Conservation (phyloP, 1,284 basidiomycete genomes). For the Pterulicium gracile region DNA sequence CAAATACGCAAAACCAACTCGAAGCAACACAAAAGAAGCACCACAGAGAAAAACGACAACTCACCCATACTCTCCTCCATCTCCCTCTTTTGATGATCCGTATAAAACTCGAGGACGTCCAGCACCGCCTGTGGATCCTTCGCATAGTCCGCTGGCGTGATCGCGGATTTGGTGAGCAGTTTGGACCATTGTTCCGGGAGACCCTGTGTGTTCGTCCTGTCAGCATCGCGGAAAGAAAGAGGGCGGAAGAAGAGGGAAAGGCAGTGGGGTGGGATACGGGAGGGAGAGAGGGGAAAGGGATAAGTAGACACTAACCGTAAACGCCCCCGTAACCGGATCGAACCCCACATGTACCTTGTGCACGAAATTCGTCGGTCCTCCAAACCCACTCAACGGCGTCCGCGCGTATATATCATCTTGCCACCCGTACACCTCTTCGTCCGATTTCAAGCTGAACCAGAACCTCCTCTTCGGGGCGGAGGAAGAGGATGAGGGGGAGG, state of each 20-base stretch:
- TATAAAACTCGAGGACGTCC: conserved; percentile 97
- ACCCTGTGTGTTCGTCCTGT: conserved; percentile 66
- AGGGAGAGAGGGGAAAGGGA: neutral
- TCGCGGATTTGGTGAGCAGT: conserved; percentile 90
- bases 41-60: conserved; percentile 7
- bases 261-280: neutral
- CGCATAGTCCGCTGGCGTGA: conserved; percentile 95
- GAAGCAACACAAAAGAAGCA: conserved; percentile 1
- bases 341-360: conserved; percentile 98
- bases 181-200: conserved; percentile 97
- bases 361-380: conserved; percentile 93
- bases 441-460: conserved; percentile 78
- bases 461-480: too few relatives aligned
- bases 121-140: conserved; percentile 95
- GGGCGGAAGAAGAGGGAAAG: conserved; percentile 6
- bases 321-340: conserved; percentile 87
- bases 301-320: conserved; percentile 54
- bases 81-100: conserved; percentile 92
- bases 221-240: conserved; percentile 2
- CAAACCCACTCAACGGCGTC: conserved; percentile 87
- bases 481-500: too few relatives aligned
- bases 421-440: conserved; percentile 96
- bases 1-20: conserved; percentile 13
- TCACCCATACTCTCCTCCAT: conserved; percentile 54
- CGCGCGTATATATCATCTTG: conserved; percentile 93